Conservation (phyloP, 2,329 filamentous ascomycete genomes). For the Colletotrichum eremochloae region DNA sequence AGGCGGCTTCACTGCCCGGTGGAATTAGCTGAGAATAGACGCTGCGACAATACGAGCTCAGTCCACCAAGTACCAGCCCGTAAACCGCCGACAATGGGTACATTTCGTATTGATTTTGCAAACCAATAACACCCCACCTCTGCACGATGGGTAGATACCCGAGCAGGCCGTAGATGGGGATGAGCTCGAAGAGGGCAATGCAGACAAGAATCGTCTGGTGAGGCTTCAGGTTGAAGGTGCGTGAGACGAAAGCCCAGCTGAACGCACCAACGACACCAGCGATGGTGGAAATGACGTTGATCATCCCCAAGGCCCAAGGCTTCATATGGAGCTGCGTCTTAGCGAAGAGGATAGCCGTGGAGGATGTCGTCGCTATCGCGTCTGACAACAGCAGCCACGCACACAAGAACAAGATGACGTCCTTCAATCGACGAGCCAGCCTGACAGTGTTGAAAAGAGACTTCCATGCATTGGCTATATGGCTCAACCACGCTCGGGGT, state of each 20-base stretch:
- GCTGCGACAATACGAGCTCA: conserved; percentile 92
- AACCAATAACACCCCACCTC: conserved; percentile 79
- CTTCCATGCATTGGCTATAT: conserved; percentile 87
- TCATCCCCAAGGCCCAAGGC: conserved; percentile 87
- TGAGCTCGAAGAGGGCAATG: conserved; percentile 90
- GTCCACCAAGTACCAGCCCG: conserved; percentile 92
- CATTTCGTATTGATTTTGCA: conserved; percentile 98
- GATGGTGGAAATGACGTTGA: conserved; percentile 91
- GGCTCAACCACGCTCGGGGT: conserved; percentile 70
- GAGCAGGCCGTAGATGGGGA: conserved; percentile 90
- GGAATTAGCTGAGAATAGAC: conserved; percentile 95
- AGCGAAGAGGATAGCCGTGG: conserved; percentile 94
- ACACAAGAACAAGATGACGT: conserved; percentile 82
- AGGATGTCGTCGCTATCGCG: conserved; percentile 92
- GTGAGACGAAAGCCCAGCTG: conserved; percentile 86
- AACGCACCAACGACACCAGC: conserved; percentile 90
- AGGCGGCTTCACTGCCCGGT: conserved; percentile 92
- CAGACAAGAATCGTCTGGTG: conserved; percentile 94
- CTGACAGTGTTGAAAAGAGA: conserved; percentile 85
- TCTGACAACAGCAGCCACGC: conserved; percentile 97
- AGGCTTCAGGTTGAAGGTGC: conserved; percentile 76
- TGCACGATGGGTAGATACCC: conserved; percentile 88
- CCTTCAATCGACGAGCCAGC: conserved; percentile 78
- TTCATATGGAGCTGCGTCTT: conserved; percentile 94
- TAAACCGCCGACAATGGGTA: conserved; percentile 92